Evolutionary conservation across 1,284 basidiomycete species (phyloP), one percentile per base, ranked within the genome.

Genomic region (Veloboletus limbatus): DNA sequence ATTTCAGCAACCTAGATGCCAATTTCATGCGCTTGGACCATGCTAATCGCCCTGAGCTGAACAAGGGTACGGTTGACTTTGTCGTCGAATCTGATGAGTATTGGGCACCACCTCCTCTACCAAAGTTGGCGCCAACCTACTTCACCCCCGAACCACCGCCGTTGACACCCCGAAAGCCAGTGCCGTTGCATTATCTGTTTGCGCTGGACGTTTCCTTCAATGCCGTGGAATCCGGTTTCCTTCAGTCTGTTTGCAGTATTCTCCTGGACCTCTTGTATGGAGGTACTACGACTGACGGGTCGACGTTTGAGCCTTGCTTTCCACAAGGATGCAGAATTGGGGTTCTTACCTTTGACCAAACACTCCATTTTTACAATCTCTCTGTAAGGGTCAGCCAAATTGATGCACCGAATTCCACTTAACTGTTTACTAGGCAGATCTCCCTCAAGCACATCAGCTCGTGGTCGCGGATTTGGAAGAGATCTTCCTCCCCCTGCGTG

Each of bases 21-120:
- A 88, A 85, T 57, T 78, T 90, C 24, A 76, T 88, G 58, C 80
- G 96, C 21, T 70, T 95, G 39, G 96, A 99, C 66, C 84, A 93
- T 55, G 69, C 81, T 22, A 75, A 89, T 49, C 80, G 94, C 7
- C 90, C 90, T 2, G 97, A 99, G 67, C 73, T 99, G 14, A 86
- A 82, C 55, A 85, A 85, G 63, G 97, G 97, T 8, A 96, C 93
- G 0, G 80, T 98, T 49, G 97, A 99, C 66, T 97, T 98, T 58
- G 71, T 76, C 13, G 95, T 96, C 5, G 80, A 62, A 11, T 58
- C 89, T 0, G 75, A 83, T 52, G 84, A 87, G 47, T 99, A 99
- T 66, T 95, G 92, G 90, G 88, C 92, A 3, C 78, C 79, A 41
- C 82, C 90, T 57, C 76, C 81, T 45, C 68, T 77, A 40, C 69